These are phyloP conservation scores for Aspergillus olivimuriae DNA, from an alignment of 495 filamentous ascomycete species.

Conservation along the genomic window DNA sequence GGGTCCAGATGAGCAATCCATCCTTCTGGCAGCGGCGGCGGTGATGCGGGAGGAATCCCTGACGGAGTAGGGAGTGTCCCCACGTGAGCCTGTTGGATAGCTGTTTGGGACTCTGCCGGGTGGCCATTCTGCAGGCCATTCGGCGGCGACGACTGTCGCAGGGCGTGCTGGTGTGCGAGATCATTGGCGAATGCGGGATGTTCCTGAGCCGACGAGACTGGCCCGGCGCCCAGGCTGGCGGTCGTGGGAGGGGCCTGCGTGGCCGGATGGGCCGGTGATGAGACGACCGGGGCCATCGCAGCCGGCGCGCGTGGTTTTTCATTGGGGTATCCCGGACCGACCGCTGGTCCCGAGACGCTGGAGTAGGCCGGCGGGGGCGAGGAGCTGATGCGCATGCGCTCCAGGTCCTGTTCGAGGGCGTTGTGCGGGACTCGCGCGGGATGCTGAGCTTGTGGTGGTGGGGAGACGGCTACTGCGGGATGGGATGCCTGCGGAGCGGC, in stretches of 20 bases:
- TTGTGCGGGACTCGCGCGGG: constrained; percentile 36
- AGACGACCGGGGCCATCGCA: constrained; percentile 15
- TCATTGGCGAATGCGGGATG: constrained; percentile 92
- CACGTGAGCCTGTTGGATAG: constrained; percentile 25
- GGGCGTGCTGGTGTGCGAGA: constrained; percentile 41
- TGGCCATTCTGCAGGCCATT: constrained; percentile 28
- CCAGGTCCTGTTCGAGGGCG: constrained; percentile 80
- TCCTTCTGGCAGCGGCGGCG: constrained; percentile 89
- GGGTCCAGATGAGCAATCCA: constrained; percentile 98
- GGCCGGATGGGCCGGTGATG: constrained; percentile 22
- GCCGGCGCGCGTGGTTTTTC: constrained; percentile 58
- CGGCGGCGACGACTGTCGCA: constrained; percentile 27
- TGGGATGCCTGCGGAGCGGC: constrained; percentile 25
- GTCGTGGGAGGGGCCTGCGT: constrained; percentile 24
- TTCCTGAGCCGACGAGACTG: constrained; percentile 45
- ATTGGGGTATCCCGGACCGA: constrained; percentile 60
- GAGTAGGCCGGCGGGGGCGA: constrained; percentile 92
- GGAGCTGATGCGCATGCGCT: constrained; percentile 74
- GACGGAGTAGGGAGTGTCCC: constrained; percentile 44
- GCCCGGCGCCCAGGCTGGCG: constrained; percentile 18
- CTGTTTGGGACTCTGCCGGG: not conserved
- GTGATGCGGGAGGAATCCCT: constrained; percentile 64
- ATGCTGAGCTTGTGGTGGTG: constrained; percentile 20
- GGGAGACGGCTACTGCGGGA: constrained; percentile 20
- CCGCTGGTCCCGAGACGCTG: constrained; percentile 54